These are phyloP conservation scores for Umbelopsis isabellina DNA, from an alignment of 192 early-diverging fungal species.

Conservation along the genomic window DNA sequence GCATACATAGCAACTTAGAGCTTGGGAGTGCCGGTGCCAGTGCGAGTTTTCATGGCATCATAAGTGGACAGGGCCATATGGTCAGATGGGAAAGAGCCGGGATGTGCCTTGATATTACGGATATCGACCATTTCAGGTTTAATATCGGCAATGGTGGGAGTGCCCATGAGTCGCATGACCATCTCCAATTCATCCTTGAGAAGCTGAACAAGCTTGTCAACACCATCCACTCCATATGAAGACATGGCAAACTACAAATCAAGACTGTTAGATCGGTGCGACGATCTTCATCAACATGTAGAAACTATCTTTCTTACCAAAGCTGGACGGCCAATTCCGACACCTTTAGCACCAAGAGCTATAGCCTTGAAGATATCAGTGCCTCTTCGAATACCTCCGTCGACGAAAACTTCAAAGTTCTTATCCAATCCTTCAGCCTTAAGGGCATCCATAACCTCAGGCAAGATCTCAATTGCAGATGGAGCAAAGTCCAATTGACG, in stretches of 20 bases:
- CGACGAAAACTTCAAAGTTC: slow-evolving; percentile 87
- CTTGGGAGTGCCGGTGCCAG: not conserved
- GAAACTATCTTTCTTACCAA: slow-evolving; percentile 34
- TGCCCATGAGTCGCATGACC: slow-evolving; percentile 78
- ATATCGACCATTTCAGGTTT: slow-evolving; percentile 51
- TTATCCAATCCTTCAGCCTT: slow-evolving; percentile 46
- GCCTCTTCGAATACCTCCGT: slow-evolving; percentile 92
- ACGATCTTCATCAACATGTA: not conserved
- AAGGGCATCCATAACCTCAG: slow-evolving; percentile 84
- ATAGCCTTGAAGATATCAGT: slow-evolving; percentile 96
- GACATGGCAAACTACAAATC: slow-evolving; percentile 61
- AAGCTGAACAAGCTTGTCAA: slow-evolving; percentile 71
- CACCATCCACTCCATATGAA: slow-evolving; percentile 85
- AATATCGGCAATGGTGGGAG: slow-evolving; percentile 68
- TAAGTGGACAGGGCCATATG: slow-evolving; percentile 30
- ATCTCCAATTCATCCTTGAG: slow-evolving; percentile 87
- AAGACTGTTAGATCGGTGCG: not conserved
- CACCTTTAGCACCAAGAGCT: slow-evolving; percentile 90
- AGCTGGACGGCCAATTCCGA: slow-evolving; percentile 83
- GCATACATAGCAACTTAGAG: slow-evolving; percentile 8
- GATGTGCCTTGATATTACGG: slow-evolving; percentile 42
- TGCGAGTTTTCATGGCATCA: slow-evolving; percentile 23
- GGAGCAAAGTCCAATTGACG: slow-evolving; percentile 84
- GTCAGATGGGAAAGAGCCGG: slow-evolving; percentile 33
- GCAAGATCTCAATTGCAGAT: slow-evolving; percentile 80